Percentiles rank a stretch among this genome's conserved stretches.
phyloP scores from a whole-genome alignment of 2,329 filamentous ascomycete genomes.

The Cordyceps cateniannulata region DNA sequence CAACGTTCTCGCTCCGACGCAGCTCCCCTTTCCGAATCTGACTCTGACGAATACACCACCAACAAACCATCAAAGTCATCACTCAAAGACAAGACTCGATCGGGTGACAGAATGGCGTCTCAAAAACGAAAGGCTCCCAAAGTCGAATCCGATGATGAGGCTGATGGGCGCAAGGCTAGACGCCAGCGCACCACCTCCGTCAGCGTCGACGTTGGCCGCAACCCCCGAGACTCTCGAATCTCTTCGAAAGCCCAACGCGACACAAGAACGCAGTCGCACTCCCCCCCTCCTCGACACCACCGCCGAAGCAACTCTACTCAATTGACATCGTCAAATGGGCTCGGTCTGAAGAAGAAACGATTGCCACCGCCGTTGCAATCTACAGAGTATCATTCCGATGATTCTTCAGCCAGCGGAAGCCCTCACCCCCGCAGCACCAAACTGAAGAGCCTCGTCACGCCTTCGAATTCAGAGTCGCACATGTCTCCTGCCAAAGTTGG shows the following conservation, averaged over 20 bases:
- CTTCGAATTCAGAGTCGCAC: slow-evolving; percentile 50
- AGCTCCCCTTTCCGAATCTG: slow-evolving; percentile 44
- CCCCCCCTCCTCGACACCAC: slow-evolving; percentile 52
- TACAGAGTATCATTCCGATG: slow-evolving; percentile 61
- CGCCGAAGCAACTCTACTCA: slow-evolving; percentile 60
- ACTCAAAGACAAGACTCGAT: slow-evolving; percentile 40
- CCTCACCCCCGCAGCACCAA: slow-evolving; percentile 54
- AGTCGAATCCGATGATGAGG: slow-evolving; percentile 52
- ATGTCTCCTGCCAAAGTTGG: slow-evolving; percentile 62
- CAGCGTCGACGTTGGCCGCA: slow-evolving; percentile 28
- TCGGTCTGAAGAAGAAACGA: slow-evolving; percentile 55
- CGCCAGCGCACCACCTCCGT: slow-evolving; percentile 45
- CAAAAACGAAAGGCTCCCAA: slow-evolving; percentile 49
- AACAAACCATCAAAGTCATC: slow-evolving; percentile 34
- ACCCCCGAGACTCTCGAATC: slow-evolving; percentile 28
- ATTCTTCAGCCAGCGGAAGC: slow-evolving; percentile 55
- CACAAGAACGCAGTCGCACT: slow-evolving; percentile 43
- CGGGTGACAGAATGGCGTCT: slow-evolving; percentile 39
- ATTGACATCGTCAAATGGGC: slow-evolving; percentile 48
- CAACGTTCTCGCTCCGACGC: slow-evolving; percentile 30
- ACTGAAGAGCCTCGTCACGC: slow-evolving; percentile 48
- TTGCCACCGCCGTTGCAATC: slow-evolving; percentile 55
- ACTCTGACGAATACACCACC: slow-evolving; percentile 45
- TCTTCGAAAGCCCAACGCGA: slow-evolving; percentile 28
- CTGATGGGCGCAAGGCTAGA: slow-evolving; percentile 46